Base-by-base conservation (phyloP, 164 flowering plant species). In the Liriodendron chinense region DNA sequence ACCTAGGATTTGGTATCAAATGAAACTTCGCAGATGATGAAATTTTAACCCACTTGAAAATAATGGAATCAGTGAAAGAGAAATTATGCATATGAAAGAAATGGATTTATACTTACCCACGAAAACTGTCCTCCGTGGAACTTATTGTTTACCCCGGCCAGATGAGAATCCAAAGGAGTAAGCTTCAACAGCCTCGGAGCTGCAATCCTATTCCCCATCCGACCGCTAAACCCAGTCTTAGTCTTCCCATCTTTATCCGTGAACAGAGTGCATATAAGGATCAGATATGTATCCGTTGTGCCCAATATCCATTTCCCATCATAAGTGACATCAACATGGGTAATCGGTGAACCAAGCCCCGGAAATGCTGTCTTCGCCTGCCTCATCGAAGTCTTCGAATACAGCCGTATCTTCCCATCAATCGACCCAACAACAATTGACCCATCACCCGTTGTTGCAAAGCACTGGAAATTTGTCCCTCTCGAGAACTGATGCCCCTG, bases 251-350 rank as follows among this genome's bases (percentile, higher is more conserved):
- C 94, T 78, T 93, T 96, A 76, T 94, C 99, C 25, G 87, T 87
- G 72, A 92, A 96, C 57, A 92, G 70, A 34, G 97, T 86, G 83
- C 98, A 92, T 12, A 93, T 91, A n/a, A 95, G 92, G 69, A 95
- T 85, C 86, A 95, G 80, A 80, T 93, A 93, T 7, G 96, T 89
- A 79, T 95, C 94, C 7, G 98, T 93, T 1, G 98, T 95, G 26
- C 96, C 99, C 89, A 96, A 78, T 72, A 96, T 87, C 99, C 99
- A 96, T 81, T 90, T 96, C 68, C 99, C 99, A 80, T 96, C 99
- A 87, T 79, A 96, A 21, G 99, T 96, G 59, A 92, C 98, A 85
- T 96, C 99, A 53, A 96, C 98, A 80, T 94, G 94, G 71, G 96
- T 94, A 47, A 96, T 88, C 2, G 98, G 98, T 1, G 96, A 90